These are phyloP conservation scores for Orbilia ellipsospora DNA, from an alignment of 2,329 filamentous ascomycete species.

Conservation along the genomic window DNA sequence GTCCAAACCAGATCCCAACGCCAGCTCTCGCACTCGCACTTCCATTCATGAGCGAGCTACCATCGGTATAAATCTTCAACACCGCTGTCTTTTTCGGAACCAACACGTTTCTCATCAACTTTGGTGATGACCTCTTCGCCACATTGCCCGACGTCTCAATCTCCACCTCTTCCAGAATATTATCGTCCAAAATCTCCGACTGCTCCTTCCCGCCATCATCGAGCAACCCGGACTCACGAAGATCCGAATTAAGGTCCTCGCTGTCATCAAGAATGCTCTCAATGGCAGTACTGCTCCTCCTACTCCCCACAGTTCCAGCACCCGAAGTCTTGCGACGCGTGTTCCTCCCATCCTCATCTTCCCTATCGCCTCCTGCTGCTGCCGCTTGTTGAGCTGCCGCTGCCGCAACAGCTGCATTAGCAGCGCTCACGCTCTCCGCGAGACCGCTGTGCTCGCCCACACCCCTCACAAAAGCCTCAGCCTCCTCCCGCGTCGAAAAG, in stretches of 20 bases:
- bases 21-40: constrained; percentile 69
- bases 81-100: constrained; percentile 59
- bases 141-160: constrained; percentile 55
- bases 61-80: constrained; percentile 72
- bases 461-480: constrained; percentile 77
- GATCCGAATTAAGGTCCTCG: constrained; percentile 45
- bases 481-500: constrained; percentile 66
- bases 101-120: constrained; percentile 55
- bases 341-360: constrained; percentile 67
- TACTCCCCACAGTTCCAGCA: constrained; percentile 35
- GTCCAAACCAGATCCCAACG: constrained; percentile 73
- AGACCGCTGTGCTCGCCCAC: constrained; percentile 61
- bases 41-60: constrained; percentile 72
- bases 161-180: constrained; percentile 52
- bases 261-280: constrained; percentile 51
- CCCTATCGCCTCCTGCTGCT: constrained; percentile 60
- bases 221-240: constrained; percentile 43
- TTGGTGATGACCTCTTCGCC: constrained; percentile 49
- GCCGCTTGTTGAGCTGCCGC: constrained; percentile 57
- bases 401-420: constrained; percentile 49
- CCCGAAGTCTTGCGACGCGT: constrained; percentile 65
- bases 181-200: constrained; percentile 54
- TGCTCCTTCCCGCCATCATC: constrained; percentile 48
- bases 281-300: constrained; percentile 52
- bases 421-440: constrained; percentile 58